Conservation (phyloP, 257 asterid genomes). For the Nicotiana obtusifolia region DNA sequence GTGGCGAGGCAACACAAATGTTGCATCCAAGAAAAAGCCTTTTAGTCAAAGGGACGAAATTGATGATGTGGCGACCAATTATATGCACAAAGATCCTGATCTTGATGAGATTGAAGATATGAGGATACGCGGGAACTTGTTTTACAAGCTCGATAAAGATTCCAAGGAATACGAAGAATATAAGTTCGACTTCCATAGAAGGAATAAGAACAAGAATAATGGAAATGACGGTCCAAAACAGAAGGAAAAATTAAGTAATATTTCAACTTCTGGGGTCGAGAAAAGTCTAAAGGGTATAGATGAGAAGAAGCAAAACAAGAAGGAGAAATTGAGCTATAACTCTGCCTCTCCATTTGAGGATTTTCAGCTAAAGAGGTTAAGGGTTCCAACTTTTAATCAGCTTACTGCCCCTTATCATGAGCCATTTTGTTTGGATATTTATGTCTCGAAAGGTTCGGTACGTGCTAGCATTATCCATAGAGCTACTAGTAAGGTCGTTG, state of each 20-base stretch:
- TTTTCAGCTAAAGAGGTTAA: constrained; percentile 28
- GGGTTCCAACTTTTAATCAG: constrained; percentile 71
- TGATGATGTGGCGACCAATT: constrained; percentile 10
- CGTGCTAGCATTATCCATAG: constrained; percentile 83
- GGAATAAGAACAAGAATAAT: constrained; percentile 38
- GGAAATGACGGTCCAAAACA: constrained; percentile 22
- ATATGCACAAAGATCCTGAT: constrained; percentile 31
- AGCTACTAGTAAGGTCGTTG: constrained; percentile 83
- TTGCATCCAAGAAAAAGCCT: not conserved
- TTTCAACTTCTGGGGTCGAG: constrained; percentile 13
- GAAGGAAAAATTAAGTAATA: constrained; percentile 19
- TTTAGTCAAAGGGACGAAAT: constrained; percentile 14
- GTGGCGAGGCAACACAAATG: constrained; percentile 39
- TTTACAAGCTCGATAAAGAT: constrained; percentile 69
- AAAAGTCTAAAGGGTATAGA: constrained; percentile 22
- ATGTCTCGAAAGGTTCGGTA: constrained; percentile 58
- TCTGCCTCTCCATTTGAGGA: not conserved
- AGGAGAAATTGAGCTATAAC: constrained; percentile 7
- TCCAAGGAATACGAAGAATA: constrained; percentile 77
- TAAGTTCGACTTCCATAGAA: constrained; percentile 61
- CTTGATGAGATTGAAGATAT: constrained; percentile 68
- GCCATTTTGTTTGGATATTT: constrained; percentile 78
- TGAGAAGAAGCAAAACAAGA: constrained; percentile 24
- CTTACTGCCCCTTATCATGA: constrained; percentile 76
- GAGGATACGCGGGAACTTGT: constrained; percentile 68